Evolutionary conservation across 208 protist species (phyloP), one percentile per base, ranked within the genome.

Genomic region (Wallacemonas collosoma): DNA sequence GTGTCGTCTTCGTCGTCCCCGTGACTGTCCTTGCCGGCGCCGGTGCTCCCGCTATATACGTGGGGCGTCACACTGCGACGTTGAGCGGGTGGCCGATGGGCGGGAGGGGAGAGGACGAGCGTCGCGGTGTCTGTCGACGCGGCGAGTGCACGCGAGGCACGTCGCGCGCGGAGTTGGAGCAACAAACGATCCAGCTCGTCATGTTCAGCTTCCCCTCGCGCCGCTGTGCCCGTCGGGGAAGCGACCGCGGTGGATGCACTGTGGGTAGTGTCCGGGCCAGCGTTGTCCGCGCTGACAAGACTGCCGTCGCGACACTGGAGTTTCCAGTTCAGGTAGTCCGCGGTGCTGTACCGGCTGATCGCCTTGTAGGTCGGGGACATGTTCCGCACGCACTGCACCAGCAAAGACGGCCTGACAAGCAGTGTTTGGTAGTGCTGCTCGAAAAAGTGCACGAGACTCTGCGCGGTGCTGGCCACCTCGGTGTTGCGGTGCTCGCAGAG

Each of bases 381-480:
- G 78, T 95, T 95, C 47, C 72, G 80, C 45, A 92, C 82, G 54
- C 80, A 90, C 72, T 95, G 93, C 50, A 77, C 61, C 43, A 95
- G 63, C n/a, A 94, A 67, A 8, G 48, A 61, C 1, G 93, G 93
- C 8, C 88, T 80, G 1, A 60, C 61, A 17, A 63, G 48, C 14
- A 97, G 79, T 35, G 94, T 73, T 67, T 94, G 85, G 58, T 87
- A 85, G 61, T 93, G 60, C 26, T 61, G 66, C 45, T 81, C 76
- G 61, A 95, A 41, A 64, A 95, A 93, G 35, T 76, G 53, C 6
- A 83, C 54, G 43, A 93, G 75, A n/a, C 65, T 61, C 38, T 72
- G 38, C 14, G 63, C 62, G 41, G 60, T 65, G 60, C 4, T 12
- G 43, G 64, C 38, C 48, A 58, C 50, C 6, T 36, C n/a, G 3